These are phyloP conservation scores for Theileria annulata DNA, from an alignment of 169 alveolate species.

Conservation along the genomic window DNA sequence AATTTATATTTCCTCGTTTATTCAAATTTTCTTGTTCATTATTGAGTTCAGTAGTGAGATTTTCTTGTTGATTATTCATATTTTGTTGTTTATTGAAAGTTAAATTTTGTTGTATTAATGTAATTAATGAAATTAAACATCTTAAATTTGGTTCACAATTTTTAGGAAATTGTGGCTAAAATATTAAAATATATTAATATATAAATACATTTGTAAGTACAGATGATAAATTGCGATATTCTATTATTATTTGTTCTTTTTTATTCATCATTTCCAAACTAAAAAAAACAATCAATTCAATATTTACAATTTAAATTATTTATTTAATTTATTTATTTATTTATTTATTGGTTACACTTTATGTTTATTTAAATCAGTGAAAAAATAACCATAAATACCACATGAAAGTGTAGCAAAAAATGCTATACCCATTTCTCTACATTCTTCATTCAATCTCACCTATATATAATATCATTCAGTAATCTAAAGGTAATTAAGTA, in stretches of 20 bases:
- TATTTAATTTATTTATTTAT: too few relatives aligned
- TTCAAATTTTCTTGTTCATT: too few relatives aligned
- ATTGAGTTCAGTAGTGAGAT: too few relatives aligned
- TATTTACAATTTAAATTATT: too few relatives aligned
- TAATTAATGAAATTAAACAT: constrained; percentile 23
- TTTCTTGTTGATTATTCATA: too few relatives aligned
- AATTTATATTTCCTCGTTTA: too few relatives aligned
- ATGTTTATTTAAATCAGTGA: constrained; percentile 68
- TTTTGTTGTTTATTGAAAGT: too few relatives aligned
- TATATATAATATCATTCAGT: not conserved
- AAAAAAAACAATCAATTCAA: too few relatives aligned
- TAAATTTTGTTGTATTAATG: too few relatives aligned
- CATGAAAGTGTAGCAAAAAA: constrained; percentile 65
- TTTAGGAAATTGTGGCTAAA: constrained; percentile 58
- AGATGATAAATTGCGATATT: constrained; percentile 66
- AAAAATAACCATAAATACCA: constrained; percentile 69
- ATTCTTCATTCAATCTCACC: constrained; percentile 37
- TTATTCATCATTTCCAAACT: constrained; percentile 44
- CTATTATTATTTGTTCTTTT: constrained; percentile 28
- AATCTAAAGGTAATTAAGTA: too few relatives aligned
- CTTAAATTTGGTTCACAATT: constrained; percentile 46
- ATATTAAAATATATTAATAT: constrained; percentile 4
- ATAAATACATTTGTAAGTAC: constrained; percentile 32
- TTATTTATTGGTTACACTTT: constrained; percentile 35
- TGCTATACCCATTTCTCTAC: constrained; percentile 64